These are phyloP conservation scores for Lecanosticta acicola DNA, from an alignment of 2,329 filamentous ascomycete genomes.

Conservation along the genomic window DNA sequence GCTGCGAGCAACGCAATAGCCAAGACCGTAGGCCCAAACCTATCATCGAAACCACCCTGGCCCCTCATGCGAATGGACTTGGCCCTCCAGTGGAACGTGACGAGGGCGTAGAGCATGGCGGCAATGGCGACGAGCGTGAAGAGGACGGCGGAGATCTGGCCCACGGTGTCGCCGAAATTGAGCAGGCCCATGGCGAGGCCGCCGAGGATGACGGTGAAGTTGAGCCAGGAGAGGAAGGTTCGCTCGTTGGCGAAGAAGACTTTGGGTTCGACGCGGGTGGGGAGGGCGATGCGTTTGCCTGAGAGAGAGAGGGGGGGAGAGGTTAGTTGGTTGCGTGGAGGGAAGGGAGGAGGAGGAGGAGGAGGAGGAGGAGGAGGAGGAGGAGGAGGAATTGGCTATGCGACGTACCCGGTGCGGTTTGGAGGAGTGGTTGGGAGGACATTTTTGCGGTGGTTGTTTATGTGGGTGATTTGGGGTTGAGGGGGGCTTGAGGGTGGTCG, in stretches of 20 bases:
- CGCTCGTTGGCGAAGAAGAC: constrained; percentile 99
- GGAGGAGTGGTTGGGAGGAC: constrained; percentile 94
- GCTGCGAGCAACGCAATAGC: constrained; percentile 80
- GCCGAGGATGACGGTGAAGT: constrained; percentile 97
- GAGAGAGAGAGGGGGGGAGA: constrained; percentile 5
- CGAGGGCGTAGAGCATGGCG: constrained; percentile 89
- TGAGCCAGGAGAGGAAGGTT: constrained; percentile 98
- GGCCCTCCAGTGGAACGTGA: constrained; percentile 96
- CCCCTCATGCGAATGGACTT: constrained; percentile 86
- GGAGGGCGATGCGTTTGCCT: constrained; percentile 98
- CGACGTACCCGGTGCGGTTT: constrained; percentile 75
- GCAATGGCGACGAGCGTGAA: constrained; percentile 94
- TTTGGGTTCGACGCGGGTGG: constrained; percentile 96
- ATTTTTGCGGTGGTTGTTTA: constrained; percentile 48
- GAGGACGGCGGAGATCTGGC: constrained; percentile 86
- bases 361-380: neutral
- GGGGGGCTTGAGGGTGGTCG: neutral
- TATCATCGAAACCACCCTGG: constrained; percentile 93
- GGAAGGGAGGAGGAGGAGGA: neutral
- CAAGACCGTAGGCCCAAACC: constrained; percentile 86
- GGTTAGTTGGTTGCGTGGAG: constrained; percentile 11
- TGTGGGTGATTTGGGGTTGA: neutral
- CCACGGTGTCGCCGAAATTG: constrained; percentile 81
- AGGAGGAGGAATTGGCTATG: neutral
- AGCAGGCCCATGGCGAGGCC: constrained; percentile 94